A percentile compares a stretch with the other conserved stretches of the same genome.
These are phyloP conservation scores for Cladosporium sp. DNA, from an alignment of 2,329 filamentous ascomycete genomes.

Conservation along the genomic window DNA sequence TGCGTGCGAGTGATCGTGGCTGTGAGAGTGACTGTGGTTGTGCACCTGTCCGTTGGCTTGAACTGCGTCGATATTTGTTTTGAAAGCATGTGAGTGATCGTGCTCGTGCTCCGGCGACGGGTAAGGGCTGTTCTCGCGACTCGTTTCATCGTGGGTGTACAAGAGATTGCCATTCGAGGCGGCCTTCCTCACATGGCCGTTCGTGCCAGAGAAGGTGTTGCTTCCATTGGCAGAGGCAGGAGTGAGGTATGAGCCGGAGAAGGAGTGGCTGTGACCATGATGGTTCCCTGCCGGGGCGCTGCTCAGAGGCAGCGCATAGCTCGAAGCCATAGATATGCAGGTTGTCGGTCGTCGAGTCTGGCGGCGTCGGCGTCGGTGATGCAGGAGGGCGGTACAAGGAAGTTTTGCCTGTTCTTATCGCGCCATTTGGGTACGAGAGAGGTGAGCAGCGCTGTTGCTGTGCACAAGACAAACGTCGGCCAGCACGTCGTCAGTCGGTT, in stretches of 20 bases:
- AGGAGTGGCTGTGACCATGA: conserved; percentile 28
- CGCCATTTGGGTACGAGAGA: conserved; percentile 18
- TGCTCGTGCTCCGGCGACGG: conserved; percentile 19
- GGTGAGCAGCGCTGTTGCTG: conserved; percentile 15
- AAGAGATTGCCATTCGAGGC: conserved; percentile 21
- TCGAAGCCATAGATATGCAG: conserved; percentile 38
- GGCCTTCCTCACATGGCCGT: conserved; percentile 18
- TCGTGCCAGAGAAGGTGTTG: conserved; percentile 18
- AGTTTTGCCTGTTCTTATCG: conserved; percentile 3
- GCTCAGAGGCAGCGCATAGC: conserved; percentile 40
- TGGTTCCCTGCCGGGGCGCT: conserved; percentile 24
- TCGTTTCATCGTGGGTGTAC: conserved; percentile 27
- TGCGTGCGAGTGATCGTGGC: conserved; percentile 14
- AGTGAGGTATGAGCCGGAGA: conserved; percentile 17
- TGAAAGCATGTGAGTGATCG: conserved; percentile 16
- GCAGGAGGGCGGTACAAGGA: neutral
- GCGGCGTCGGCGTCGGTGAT: neutral
- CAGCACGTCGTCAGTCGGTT: conserved; percentile 5
- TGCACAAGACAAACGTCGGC: conserved; percentile 4
- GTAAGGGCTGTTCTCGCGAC: conserved; percentile 26
- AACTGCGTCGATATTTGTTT: conserved; percentile 21
- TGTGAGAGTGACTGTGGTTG: conserved; percentile 15
- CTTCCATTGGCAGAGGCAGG: conserved; percentile 15
- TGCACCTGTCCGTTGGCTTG: conserved; percentile 17
- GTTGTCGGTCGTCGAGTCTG: neutral